Percentiles rank a stretch among this genome's conserved stretches.
phyloP scores from a whole-genome alignment of 306 rosid genomes.

The Rosa rugosa region DNA sequence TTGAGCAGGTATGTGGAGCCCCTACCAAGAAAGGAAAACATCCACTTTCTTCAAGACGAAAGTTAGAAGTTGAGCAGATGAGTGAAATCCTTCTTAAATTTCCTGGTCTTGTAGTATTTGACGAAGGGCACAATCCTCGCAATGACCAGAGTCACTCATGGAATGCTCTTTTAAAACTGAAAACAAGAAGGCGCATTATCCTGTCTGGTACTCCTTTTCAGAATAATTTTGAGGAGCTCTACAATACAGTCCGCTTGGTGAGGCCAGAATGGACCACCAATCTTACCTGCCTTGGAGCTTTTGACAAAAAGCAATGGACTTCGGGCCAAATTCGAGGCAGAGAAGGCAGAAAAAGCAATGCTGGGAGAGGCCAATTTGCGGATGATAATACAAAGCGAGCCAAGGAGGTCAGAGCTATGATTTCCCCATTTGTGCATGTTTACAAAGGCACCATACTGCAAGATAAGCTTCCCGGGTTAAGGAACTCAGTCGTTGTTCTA shows the following conservation, averaged over 20 bases:
- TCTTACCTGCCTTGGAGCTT: background rate
- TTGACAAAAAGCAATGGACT: constrained; percentile 31
- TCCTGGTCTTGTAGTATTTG: constrained; percentile 56
- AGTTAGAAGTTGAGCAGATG: background rate
- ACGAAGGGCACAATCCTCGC: constrained; percentile 64
- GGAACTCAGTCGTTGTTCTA: constrained; percentile 24
- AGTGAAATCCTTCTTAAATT: constrained; percentile 42
- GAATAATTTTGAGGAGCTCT: constrained; percentile 61
- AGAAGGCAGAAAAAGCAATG: background rate
- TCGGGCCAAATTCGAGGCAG: constrained; percentile 13
- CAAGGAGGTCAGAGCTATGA: constrained; percentile 29
- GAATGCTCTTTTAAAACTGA: constrained; percentile 43
- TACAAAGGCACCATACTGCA: constrained; percentile 49
- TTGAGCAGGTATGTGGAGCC: constrained; percentile 37
- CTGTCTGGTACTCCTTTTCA: constrained; percentile 84
- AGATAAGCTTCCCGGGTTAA: constrained; percentile 62
- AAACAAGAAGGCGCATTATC: constrained; percentile 53
- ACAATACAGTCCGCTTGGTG: constrained; percentile 48
- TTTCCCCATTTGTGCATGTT: constrained; percentile 53
- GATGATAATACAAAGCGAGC: constrained; percentile 16
- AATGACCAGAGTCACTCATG: constrained; percentile 33
- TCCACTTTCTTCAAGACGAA: background rate
- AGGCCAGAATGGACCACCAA: background rate
- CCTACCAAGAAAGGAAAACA: background rate
- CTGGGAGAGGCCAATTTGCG: constrained; percentile 12